Conservation (phyloP, 352 stramenopile species). For the Globisporangium paddicum region DNA sequence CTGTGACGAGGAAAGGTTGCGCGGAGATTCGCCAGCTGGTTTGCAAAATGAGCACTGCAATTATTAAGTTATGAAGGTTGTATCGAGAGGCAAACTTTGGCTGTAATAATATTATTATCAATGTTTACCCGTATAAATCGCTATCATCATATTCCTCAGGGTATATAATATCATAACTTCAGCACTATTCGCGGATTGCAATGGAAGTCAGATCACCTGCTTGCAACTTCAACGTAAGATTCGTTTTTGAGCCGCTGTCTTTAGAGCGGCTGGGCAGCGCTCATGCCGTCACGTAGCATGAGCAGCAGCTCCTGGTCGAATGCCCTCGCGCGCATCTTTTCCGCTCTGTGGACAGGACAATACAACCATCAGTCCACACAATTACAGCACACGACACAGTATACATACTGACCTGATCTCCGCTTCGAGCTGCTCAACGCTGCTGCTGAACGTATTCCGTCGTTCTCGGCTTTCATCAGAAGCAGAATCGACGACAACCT, state of each 20-base stretch:
- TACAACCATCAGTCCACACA: not conserved
- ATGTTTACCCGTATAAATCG: not conserved
- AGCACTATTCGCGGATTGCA: not conserved
- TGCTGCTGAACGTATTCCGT: not conserved
- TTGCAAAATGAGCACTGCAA: not conserved
- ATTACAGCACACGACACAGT: not conserved
- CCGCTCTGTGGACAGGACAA: constrained; percentile 12
- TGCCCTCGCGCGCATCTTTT: constrained; percentile 32
- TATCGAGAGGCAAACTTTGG: not conserved
- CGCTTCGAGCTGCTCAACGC: constrained; percentile 31
- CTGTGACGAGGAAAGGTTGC: constrained; percentile 7
- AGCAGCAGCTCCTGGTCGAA: constrained; percentile 50
- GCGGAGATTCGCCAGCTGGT: not conserved
- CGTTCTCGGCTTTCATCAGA: not conserved
- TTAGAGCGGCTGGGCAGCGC: not conserved
- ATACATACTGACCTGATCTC: constrained; percentile 38
- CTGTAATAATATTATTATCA: not conserved
- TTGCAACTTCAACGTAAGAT: constrained; percentile 2
- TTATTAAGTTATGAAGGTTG: not conserved
- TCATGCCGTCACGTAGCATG: constrained; percentile 33
- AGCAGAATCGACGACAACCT: constrained; percentile 1
- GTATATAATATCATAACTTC: not conserved
- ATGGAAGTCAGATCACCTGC: not conserved
- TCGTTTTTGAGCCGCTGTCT: not conserved
- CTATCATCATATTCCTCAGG: not conserved